phyloP scores from a whole-genome alignment of 1,284 basidiomycete genomes.

The Pseudozyma pruni region DNA sequence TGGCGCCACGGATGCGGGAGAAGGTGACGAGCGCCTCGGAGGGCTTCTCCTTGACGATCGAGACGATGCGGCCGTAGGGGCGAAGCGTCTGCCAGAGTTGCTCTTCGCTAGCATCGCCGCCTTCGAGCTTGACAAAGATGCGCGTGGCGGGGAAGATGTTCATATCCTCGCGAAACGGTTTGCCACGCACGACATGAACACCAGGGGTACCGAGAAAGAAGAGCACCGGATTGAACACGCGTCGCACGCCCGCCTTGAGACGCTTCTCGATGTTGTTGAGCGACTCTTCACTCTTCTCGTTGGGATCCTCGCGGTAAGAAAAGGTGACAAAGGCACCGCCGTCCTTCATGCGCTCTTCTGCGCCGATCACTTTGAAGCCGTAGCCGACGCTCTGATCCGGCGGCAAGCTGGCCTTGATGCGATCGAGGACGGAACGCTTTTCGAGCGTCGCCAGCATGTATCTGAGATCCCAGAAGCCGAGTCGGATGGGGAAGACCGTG shows the following conservation, averaged over 20 bases:
- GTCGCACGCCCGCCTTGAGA: conserved; percentile 45
- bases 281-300: conserved; percentile 39
- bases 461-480: conserved; percentile 58
- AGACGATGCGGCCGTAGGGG: conserved; percentile 83
- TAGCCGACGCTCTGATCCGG: conserved; percentile 49
- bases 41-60: conserved; percentile 71
- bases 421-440: conserved; percentile 41
- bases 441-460: conserved; percentile 48
- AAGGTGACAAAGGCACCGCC: conserved; percentile 58
- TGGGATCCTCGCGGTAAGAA: conserved; percentile 39
- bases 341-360: conserved; percentile 56
- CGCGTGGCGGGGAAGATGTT: conserved; percentile 55
- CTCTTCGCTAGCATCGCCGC: conserved; percentile 52
- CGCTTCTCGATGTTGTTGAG: conserved; percentile 52
- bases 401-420: conserved; percentile 49
- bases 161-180: conserved; percentile 62
- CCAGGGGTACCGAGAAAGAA: conserved; percentile 51
- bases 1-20: conserved; percentile 74
- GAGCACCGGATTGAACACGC: conserved; percentile 42
- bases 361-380: conserved; percentile 59
- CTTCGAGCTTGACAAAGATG: conserved; percentile 55
- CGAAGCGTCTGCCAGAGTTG: conserved; percentile 69
- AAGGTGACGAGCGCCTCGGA: conserved; percentile 53
- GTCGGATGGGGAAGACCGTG: conserved; percentile 59
- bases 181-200: conserved; percentile 59